These are phyloP conservation scores for Heliamphora pulchella DNA, from an alignment of 179 eudicot genomes.

Conservation along the genomic window DNA sequence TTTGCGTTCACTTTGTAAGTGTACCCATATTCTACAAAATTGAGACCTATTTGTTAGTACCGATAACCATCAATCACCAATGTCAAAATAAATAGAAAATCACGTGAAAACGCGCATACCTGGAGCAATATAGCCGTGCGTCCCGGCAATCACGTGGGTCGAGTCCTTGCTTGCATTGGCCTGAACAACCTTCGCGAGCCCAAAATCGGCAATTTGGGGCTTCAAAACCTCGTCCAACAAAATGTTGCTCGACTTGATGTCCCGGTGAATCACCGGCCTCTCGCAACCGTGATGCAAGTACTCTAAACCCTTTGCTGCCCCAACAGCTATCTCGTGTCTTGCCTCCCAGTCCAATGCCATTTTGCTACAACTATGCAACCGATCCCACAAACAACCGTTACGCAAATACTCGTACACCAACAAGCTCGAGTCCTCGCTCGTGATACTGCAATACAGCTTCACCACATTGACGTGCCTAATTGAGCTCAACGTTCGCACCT, in stretches of 20 bases:
- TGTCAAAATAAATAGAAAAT: no score
- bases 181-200: conserved; percentile 79
- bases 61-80: not conserved
- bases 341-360: conserved; percentile 64
- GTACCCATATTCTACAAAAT: conserved; percentile 73
- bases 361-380: conserved; percentile 44
- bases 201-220: conserved; percentile 92
- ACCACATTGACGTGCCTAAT: conserved; percentile 84
- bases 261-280: conserved; percentile 72
- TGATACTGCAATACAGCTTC: conserved; percentile 75
- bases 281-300: conserved; percentile 91
- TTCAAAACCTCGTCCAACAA: conserved; percentile 70
- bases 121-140: conserved; percentile 91
- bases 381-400: conserved; percentile 88
- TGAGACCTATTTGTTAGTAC: no score
- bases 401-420: conserved; percentile 85
- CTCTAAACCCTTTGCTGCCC: conserved; percentile 81
- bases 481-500: conserved; percentile 68
- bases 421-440: conserved; percentile 85
- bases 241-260: conserved; percentile 88
- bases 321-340: conserved; percentile 73
- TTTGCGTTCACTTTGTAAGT: conserved; percentile 78
- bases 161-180: conserved; percentile 35
- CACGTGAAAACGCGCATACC: conserved; percentile 31
- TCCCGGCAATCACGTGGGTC: conserved; percentile 78